Conservation (phyloP, 192 early-diverging fungal genomes). For the Backusella luteola region DNA sequence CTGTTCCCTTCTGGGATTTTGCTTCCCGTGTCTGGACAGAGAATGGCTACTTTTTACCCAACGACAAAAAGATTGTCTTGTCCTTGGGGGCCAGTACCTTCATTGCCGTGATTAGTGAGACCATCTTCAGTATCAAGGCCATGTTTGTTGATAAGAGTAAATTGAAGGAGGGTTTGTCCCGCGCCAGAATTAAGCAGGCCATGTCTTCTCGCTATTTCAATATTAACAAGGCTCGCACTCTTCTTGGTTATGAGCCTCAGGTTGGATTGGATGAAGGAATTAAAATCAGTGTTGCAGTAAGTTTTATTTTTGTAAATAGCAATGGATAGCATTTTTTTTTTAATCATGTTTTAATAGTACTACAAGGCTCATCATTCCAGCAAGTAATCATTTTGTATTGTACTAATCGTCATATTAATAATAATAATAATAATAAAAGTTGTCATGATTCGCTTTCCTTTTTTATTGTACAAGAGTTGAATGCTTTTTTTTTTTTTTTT, state of each 20-base stretch:
- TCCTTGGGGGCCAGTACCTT: conserved; percentile 45
- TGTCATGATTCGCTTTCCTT: background rate
- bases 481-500: background rate
- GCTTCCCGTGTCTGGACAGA: conserved; percentile 67
- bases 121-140: conserved; percentile 59
- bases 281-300: conserved; percentile 34
- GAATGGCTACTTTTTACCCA: conserved; percentile 55
- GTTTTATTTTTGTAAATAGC: background rate
- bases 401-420: background rate
- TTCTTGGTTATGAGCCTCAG: conserved; percentile 53
- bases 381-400: background rate
- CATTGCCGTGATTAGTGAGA: conserved; percentile 62
- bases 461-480: conserved; percentile 4
- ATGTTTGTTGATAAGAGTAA: conserved; percentile 57
- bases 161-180: conserved; percentile 73
- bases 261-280: conserved; percentile 57
- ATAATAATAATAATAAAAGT: background rate
- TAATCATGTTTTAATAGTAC: background rate
- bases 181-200: conserved; percentile 75
- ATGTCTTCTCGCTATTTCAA: conserved; percentile 84
- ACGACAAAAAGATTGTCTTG: conserved; percentile 57
- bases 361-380: conserved; percentile 12
- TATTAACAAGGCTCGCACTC: conserved; percentile 79
- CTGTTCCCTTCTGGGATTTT: conserved; percentile 89
- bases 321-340: background rate